Evolutionary conservation across 768 basidiomycete species (phyloP), one percentile per base, ranked within the genome.

Genomic region (Sarcomyxa edulis): DNA sequence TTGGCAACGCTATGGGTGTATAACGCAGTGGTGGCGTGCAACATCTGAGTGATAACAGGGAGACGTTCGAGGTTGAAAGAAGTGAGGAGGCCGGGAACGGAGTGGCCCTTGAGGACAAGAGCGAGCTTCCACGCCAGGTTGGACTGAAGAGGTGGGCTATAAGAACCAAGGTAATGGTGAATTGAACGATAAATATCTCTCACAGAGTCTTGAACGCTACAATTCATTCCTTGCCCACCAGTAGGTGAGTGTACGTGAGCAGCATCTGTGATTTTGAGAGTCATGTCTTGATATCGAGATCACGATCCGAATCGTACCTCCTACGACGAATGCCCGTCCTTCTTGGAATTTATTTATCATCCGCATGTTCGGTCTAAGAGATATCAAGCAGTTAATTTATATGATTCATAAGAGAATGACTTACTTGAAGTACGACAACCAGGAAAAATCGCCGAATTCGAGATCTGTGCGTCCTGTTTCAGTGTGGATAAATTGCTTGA

Each of bases 51-150:
- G 39, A 61, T 59, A 19, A 65, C 47, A 10, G 52, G 57, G 16
- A 59, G 43, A 12, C 60, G 55, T 35, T 61, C 59, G 9, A 32
- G 14, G 35, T 45, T 48, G 44, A 57, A 61, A 3, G 43, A 49
- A 7, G 39, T 39, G 28, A 54, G 54, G 38, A 50, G 55, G 26
- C 35, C 39, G 12, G 38, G 44, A 7, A 41, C 31, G 3, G 54
- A 47, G 9, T 44, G 43, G 14, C 40, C 43, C 32, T 56, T 55
- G 24, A 47, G 36, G 6, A 56, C 56, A 7, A 59, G 44, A n/a
- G 58, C 44, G 5, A 60, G 42, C 42, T 59, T 59, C 59, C 56
- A 58, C 6, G 34, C 46, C n/a, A 62, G 47, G 38, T 60, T 62
- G 41, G 49, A 41, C 54, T 59, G 29, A 14, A 32, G 9, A 2